phyloP scores from a whole-genome alignment of 805 yeast genomes.

The Schwanniomyces occidentalis region DNA sequence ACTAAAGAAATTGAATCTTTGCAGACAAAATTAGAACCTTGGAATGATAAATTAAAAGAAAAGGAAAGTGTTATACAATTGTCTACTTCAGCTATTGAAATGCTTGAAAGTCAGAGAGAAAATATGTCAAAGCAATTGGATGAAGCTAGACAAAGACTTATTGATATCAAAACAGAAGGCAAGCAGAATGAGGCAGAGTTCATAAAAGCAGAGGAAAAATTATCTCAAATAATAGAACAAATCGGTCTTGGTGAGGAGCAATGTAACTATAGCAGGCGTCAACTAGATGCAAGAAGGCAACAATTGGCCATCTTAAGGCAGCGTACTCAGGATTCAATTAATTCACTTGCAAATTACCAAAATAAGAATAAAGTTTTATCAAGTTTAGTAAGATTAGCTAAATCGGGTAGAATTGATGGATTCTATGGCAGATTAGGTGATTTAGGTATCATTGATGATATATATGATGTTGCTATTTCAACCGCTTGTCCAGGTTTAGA shows the following conservation, averaged over 20 bases:
- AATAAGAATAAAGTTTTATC: slow-evolving; percentile 73
- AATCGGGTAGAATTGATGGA: slow-evolving; percentile 81
- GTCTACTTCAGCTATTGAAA: slow-evolving; percentile 63
- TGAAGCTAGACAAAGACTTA: slow-evolving; percentile 44
- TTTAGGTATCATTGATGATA: slow-evolving; percentile 84
- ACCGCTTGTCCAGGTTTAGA: slow-evolving; percentile 92
- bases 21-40: slow-evolving; percentile 76
- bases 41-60: slow-evolving; percentile 66
- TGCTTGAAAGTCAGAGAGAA: slow-evolving; percentile 49
- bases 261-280: slow-evolving; percentile 46
- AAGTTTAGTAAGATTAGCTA: slow-evolving; percentile 66
- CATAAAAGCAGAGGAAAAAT: slow-evolving; percentile 47
- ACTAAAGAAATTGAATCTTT: slow-evolving; percentile 63
- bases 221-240: slow-evolving; percentile 51
- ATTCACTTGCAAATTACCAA: slow-evolving; percentile 54
- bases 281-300: slow-evolving; percentile 54
- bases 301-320: slow-evolving; percentile 58
- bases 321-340: slow-evolving; percentile 64
- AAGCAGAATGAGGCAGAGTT: slow-evolving; percentile 50
- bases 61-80: slow-evolving; percentile 65
- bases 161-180: slow-evolving; percentile 48
- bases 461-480: slow-evolving; percentile 89
- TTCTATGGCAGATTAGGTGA: slow-evolving; percentile 91
- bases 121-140: slow-evolving; percentile 47
- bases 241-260: slow-evolving; percentile 59